Percentiles rank a stretch among this genome's conserved stretches.
Evolutionary conservation across 352 stramenopile species (phyloP).

Genomic region (Globisporangium apiculatum): DNA sequence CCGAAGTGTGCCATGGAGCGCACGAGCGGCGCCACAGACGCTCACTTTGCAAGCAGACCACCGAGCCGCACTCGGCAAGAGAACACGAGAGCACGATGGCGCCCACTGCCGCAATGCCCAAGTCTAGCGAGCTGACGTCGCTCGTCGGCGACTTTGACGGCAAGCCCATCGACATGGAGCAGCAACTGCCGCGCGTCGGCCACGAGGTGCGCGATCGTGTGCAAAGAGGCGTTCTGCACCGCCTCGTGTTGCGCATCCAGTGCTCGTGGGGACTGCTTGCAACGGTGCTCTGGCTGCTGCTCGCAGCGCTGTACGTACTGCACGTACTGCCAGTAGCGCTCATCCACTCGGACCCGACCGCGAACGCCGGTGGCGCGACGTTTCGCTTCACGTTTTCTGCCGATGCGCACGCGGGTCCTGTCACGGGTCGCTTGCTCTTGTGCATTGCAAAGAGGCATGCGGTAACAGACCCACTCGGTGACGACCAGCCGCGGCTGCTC

Average conservation of each 20-base stretch:
- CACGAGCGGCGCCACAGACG: too few species aligned
- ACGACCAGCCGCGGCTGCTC: slow-evolving; percentile 34
- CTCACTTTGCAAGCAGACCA: too few species aligned
- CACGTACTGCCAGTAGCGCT: slow-evolving; percentile 1
- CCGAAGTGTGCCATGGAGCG: too few species aligned
- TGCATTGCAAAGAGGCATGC: slow-evolving; percentile 34
- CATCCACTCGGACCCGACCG: neutral
- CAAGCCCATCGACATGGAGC: neutral
- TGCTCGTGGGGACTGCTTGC: slow-evolving; percentile 11
- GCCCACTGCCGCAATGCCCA: slow-evolving; percentile 1
- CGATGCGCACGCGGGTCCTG: slow-evolving; percentile 15
- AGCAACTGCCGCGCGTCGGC: neutral
- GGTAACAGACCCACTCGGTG: slow-evolving; percentile 18
- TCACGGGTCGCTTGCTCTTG: slow-evolving; percentile 30
- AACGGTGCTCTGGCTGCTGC: slow-evolving; percentile 7
- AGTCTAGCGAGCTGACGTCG: slow-evolving; percentile 10
- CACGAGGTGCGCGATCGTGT: neutral
- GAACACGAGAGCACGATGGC: too few species aligned
- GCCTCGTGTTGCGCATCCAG: neutral
- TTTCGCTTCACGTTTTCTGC: slow-evolving; percentile 24
- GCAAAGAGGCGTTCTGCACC: neutral
- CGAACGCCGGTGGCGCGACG: slow-evolving; percentile 4
- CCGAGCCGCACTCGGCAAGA: too few species aligned
- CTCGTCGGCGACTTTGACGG: slow-evolving; percentile 5
- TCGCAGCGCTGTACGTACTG: slow-evolving; percentile 4